Evolutionary conservation across 345 rosid species (phyloP).

Genomic region (Garcia nutans): DNA sequence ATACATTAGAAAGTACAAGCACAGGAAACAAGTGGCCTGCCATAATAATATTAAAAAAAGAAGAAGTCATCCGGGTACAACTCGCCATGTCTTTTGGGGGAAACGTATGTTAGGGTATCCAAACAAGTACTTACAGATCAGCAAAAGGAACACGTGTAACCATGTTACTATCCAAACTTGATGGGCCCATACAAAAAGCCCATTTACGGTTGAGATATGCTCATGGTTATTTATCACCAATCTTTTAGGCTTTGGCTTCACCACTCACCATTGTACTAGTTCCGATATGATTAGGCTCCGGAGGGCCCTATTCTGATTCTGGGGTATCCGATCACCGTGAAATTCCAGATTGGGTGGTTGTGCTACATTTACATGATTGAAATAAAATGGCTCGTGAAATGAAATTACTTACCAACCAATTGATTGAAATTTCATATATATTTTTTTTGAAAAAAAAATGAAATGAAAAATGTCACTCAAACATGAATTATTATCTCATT

Average conservation of each 20-base stretch:
- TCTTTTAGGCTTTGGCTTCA: not conserved
- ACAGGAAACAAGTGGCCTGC: not conserved
- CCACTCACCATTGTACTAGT: not conserved
- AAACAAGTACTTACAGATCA: not conserved
- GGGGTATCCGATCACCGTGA: not conserved
- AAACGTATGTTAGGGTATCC: not conserved
- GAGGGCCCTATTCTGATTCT: not conserved
- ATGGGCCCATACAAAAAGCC: not conserved
- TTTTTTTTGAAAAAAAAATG: too few relatives aligned
- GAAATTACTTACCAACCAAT: not conserved
- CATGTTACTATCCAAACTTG: not conserved
- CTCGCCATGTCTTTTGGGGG: constrained; percentile 7
- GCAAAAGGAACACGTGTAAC: not conserved
- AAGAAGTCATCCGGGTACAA: constrained; percentile 13
- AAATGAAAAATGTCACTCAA: too few relatives aligned
- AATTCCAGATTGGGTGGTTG: not conserved
- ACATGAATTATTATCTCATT: too few relatives aligned
- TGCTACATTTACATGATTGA: not conserved
- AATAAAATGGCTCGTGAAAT: not conserved
- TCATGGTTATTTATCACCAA: too few relatives aligned
- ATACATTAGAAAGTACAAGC: not conserved
- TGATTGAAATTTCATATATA: too few relatives aligned
- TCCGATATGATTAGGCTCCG: not conserved
- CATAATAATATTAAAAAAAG: not conserved
- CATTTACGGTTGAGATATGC: not conserved